Base-by-base conservation (phyloP, 148 eudicot species). In the Polygonum aviculare region DNA sequence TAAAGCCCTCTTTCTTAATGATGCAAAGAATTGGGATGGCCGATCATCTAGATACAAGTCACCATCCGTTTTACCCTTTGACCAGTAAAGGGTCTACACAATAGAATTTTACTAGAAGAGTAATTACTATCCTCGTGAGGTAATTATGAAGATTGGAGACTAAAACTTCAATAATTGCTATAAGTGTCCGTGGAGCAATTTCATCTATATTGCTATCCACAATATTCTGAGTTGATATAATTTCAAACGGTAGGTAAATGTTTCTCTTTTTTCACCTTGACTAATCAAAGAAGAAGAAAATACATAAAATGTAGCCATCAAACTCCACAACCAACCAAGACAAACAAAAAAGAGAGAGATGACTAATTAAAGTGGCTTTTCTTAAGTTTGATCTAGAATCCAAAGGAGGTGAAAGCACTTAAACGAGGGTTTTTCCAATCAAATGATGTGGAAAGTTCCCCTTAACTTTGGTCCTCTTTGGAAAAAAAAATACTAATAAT, bases 171-270 rank as follows among this genome's bases (percentile, higher is more conserved):
- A 57, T 57, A 21, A 57, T 57, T 57, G 63, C 33, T 10, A 21
- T 2, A 3, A 57, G 63, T n/a, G 35, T 57, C 2, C 33, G 12
- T 57, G 12, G 3, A 22, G 63, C 33, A 21, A 21, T 19, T 57
- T n/a, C 63, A 57, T 63, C 69, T 33, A 75, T 76, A 50, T 48
- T 48, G 50, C 51, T 49, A 57, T 57, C 40, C 33, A 4, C 39
- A 15, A 63, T 57, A 22, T 31, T 62, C 7, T 12, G 7, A 12
- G 40, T 63, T 63, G 40, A 63, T 63, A 63, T 67, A 67, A 67
- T 67, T 67, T 67, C 72, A 67, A 67, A 35, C 9, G 72, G 72
- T 67, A 67, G 72, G 72, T 67, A 67, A 67, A 67, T 67, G 72
- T 67, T 67, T 67, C 44, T 3, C 72, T 16, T 33, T 60, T 67